phyloP scores from a whole-genome alignment of 1,284 basidiomycete genomes.

The Ceratobasidium sp. region DNA sequence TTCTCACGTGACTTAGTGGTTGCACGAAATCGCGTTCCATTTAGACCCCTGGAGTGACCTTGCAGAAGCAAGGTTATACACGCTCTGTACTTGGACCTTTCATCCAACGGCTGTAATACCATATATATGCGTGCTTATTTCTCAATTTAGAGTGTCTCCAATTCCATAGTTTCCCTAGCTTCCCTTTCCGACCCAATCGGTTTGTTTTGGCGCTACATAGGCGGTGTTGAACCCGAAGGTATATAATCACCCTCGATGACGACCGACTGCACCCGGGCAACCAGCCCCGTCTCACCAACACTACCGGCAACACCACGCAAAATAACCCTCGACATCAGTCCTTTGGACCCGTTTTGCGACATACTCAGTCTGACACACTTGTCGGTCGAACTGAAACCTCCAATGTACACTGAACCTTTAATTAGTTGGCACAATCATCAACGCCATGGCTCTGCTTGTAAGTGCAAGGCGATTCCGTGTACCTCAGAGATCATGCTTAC shows the following conservation, averaged over 20 bases:
- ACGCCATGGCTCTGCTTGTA: slow-evolving; percentile 37
- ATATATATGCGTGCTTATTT: neutral
- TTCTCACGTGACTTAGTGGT: no score
- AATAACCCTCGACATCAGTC: neutral
- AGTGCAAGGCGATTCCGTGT: neutral
- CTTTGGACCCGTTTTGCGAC: neutral
- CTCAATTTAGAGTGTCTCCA: neutral
- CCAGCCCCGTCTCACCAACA: neutral
- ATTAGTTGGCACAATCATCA: slow-evolving; percentile 13
- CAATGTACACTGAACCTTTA: neutral
- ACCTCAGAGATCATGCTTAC: neutral
- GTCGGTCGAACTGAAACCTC: neutral
- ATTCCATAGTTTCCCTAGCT: neutral
- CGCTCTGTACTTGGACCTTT: neutral
- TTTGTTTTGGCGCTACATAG: neutral
- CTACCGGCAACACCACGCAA: neutral
- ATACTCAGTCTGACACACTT: neutral
- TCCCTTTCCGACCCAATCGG: neutral
- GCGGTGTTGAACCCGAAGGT: neutral
- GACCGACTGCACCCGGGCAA: neutral
- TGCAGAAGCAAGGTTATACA: no score
- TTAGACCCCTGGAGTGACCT: no score
- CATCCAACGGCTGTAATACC: no score
- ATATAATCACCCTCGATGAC: neutral
- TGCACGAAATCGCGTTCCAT: no score